Percentiles rank a stretch among this genome's conserved stretches.
These are phyloP conservation scores for Penicillium sp. DNA, from an alignment of 2,329 filamentous ascomycete genomes.

Conservation along the genomic window DNA sequence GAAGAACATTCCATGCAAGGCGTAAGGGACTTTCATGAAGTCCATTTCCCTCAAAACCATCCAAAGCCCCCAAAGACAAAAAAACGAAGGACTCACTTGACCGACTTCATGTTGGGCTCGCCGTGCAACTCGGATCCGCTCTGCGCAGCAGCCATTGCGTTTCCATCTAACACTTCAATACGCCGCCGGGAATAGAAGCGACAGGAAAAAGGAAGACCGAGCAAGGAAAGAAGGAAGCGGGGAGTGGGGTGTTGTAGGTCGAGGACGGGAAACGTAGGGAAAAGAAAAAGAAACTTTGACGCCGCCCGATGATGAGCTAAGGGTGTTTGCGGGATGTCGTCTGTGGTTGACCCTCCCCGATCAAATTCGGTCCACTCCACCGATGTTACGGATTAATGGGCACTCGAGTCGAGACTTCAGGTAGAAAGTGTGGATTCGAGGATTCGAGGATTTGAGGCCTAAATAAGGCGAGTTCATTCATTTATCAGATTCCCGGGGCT, in stretches of 20 bases:
- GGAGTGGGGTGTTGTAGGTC: conserved; percentile 11
- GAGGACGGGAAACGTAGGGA: conserved; percentile 6
- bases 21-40: conserved; percentile 5
- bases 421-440: not conserved
- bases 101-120: conserved; percentile 55
- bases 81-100: conserved; percentile 48
- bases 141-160: conserved; percentile 40
- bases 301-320: conserved; percentile 31
- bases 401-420: not conserved
- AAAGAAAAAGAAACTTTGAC: conserved; percentile 20
- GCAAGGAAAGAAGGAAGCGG: conserved; percentile 1
- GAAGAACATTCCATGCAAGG: conserved; percentile 13
- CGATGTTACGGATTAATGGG: not conserved
- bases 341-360: conserved; percentile 9
- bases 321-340: conserved; percentile 34
- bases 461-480: not conserved
- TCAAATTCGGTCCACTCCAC: conserved; percentile 13
- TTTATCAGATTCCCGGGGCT: not conserved
- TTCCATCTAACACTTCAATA: conserved; percentile 33
- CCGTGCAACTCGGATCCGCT: conserved; percentile 48
- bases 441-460: not conserved
- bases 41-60: not conserved
- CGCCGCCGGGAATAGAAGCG: conserved; percentile 10
- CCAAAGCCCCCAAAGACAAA: conserved; percentile 5
- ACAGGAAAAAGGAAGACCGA: conserved; percentile 5